These are phyloP conservation scores for Penicillium italicum DNA, from an alignment of 2,329 filamentous ascomycete genomes.

Conservation along the genomic window DNA sequence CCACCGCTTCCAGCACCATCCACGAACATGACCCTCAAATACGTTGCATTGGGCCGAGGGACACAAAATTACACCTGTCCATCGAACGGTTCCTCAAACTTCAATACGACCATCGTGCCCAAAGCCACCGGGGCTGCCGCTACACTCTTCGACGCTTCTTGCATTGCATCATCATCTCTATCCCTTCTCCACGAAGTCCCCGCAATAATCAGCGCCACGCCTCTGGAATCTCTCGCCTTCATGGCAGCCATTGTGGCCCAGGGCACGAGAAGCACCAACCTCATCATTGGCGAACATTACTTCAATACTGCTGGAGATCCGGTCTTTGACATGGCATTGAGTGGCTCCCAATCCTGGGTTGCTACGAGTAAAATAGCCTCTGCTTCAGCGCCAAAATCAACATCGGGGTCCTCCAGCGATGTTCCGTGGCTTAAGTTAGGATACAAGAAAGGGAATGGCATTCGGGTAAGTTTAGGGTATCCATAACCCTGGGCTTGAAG, in stretches of 20 bases:
- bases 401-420: conserved; percentile 16
- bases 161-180: conserved; percentile 29
- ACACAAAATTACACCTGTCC: conserved; percentile 52
- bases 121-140: conserved; percentile 45
- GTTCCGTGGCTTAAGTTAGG: conserved; percentile 37
- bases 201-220: conserved; percentile 15
- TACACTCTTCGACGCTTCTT: conserved; percentile 45
- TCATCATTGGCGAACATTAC: conserved; percentile 39
- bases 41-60: conserved; percentile 47
- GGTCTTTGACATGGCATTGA: conserved; percentile 32
- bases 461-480: conserved; percentile 27
- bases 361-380: conserved; percentile 26
- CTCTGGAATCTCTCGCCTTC: conserved; percentile 30
- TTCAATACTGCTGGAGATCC: conserved; percentile 29
- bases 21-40: conserved; percentile 35
- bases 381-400: conserved; percentile 21
- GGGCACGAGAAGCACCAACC: conserved; percentile 12
- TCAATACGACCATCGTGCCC: conserved; percentile 24
- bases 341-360: conserved; percentile 27
- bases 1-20: conserved; percentile 30
- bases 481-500: not conserved
- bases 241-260: conserved; percentile 18
- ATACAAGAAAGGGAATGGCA: conserved; percentile 24
- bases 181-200: conserved; percentile 31
- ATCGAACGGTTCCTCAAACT: conserved; percentile 17